phyloP scores from a whole-genome alignment of 179 eudicot genomes.

The Corrigiola litoralis region DNA sequence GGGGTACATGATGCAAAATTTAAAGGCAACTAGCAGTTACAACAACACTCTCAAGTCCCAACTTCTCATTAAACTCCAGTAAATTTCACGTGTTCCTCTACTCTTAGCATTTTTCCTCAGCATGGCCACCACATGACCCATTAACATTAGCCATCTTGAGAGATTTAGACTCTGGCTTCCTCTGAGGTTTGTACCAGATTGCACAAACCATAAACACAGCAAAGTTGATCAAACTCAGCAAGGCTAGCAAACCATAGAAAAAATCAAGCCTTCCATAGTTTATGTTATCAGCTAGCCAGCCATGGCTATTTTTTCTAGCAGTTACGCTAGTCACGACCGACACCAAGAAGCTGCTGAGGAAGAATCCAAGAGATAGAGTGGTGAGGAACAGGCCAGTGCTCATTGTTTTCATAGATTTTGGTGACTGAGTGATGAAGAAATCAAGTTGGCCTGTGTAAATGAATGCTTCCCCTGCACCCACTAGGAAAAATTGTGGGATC shows the following conservation, averaged over 20 bases:
- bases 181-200: conserved; percentile 48
- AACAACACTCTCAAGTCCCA: not conserved
- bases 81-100: not conserved
- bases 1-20: conserved; percentile 10
- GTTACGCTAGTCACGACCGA: conserved; percentile 52
- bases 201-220: conserved; percentile 53
- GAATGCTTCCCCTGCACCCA: conserved; percentile 76
- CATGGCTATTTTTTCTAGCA: conserved; percentile 22
- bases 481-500: conserved; percentile 78
- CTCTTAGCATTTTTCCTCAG: conserved; percentile 35
- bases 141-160: conserved; percentile 18
- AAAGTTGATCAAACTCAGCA: conserved; percentile 54
- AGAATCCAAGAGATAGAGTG: conserved; percentile 66
- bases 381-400: conserved; percentile 79
- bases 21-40: not conserved
- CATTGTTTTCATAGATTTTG: conserved; percentile 78
- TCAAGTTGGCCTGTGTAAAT: conserved; percentile 82
- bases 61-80: not conserved
- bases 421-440: conserved; percentile 76
- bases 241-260: conserved; percentile 59
- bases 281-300: conserved; percentile 78
- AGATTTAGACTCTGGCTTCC: conserved; percentile 16
- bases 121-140: conserved; percentile 12
- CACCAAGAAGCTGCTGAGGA: conserved; percentile 63
- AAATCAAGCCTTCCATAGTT: conserved; percentile 68